These are phyloP conservation scores for Arachis stenosperma DNA, from an alignment of 306 rosid genomes.

Conservation along the genomic window DNA sequence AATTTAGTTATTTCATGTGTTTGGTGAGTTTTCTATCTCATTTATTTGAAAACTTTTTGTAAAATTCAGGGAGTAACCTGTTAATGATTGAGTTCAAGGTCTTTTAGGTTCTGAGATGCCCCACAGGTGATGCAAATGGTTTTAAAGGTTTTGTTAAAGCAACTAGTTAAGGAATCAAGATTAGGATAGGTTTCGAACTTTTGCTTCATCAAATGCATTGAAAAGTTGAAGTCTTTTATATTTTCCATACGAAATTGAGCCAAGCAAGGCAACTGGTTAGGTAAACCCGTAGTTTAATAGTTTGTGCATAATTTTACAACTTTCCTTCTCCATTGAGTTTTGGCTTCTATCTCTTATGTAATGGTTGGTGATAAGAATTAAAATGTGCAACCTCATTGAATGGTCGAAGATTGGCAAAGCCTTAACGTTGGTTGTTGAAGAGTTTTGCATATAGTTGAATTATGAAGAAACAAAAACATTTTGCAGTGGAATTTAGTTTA, in stretches of 20 bases:
- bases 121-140: too few species aligned
- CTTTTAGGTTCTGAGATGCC: too few species aligned
- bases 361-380: constrained; percentile 10
- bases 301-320: neutral
- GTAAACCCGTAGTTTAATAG: neutral
- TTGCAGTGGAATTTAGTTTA: constrained; percentile 15
- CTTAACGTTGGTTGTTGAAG: constrained; percentile 12
- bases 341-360: constrained; percentile 24
- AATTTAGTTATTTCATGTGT: neutral
- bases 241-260: too few species aligned
- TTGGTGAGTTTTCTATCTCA: neutral
- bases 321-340: neutral
- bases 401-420: constrained; percentile 23
- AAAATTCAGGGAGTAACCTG: neutral
- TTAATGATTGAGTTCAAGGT: too few species aligned
- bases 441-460: constrained; percentile 17
- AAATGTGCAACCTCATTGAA: constrained; percentile 6
- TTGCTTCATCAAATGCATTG: too few species aligned
- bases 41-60: neutral
- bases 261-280: too few species aligned
- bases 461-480: constrained; percentile 4
- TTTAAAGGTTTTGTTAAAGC: too few species aligned
- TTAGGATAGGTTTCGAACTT: too few species aligned
- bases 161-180: too few species aligned
- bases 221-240: too few species aligned